Conservation (phyloP, 345 rosid genomes). For the Diplotaxis tenuifolia region DNA sequence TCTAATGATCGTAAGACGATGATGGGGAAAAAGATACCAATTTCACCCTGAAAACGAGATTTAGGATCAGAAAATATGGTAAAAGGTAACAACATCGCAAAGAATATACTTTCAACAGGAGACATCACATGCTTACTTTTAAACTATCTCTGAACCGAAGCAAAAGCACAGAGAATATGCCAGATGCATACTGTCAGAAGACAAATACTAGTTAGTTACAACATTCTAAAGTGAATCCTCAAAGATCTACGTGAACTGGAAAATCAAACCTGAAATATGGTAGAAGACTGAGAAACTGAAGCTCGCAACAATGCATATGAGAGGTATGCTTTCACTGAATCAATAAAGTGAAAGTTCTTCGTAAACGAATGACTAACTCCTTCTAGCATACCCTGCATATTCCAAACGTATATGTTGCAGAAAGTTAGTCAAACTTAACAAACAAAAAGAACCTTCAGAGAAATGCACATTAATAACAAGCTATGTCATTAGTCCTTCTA, state of each 20-base stretch:
- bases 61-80: constrained; percentile 14
- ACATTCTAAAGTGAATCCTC: constrained; percentile 21
- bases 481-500: not conserved
- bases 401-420: constrained; percentile 21
- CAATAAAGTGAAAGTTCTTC: constrained; percentile 92
- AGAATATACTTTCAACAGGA: constrained; percentile 22
- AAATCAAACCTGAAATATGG: constrained; percentile 82
- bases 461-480: constrained; percentile 6
- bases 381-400: constrained; percentile 82
- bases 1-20: constrained; percentile 85
- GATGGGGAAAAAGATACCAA: constrained; percentile 93
- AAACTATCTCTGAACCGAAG: constrained; percentile 93
- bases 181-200: constrained; percentile 89
- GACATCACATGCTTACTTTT: constrained; percentile 58
- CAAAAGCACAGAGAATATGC: constrained; percentile 89
- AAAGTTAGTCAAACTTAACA: constrained; percentile 19
- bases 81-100: not conserved
- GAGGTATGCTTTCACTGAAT: constrained; percentile 96
- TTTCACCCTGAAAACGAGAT: constrained; percentile 71
- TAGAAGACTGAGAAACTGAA: constrained; percentile 84
- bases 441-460: constrained; percentile 6
- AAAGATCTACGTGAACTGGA: constrained; percentile 18
- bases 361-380: constrained; percentile 94
- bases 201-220: constrained; percentile 33
- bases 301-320: constrained; percentile 95